These are phyloP conservation scores for Setaria viridis DNA, from an alignment of 202 grass and related monocot genomes.

Conservation along the genomic window DNA sequence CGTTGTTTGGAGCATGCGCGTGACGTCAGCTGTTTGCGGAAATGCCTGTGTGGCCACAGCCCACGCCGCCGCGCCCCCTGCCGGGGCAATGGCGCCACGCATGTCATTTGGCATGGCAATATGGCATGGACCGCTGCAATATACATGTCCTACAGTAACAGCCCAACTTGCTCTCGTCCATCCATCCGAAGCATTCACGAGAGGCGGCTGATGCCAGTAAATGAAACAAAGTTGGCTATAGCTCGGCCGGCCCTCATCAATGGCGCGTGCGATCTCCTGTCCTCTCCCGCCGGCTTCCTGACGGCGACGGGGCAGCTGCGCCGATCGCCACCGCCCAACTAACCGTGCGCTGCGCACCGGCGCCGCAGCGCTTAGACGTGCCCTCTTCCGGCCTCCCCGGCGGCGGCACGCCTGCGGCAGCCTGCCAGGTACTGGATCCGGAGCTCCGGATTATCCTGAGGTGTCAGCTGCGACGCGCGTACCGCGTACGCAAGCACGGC, in stretches of 20 bases:
- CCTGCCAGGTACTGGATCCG: neutral
- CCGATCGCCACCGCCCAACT: conserved; percentile 26
- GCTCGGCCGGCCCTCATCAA: neutral
- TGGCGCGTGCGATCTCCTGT: neutral
- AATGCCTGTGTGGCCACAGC: neutral
- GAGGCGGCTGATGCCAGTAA: conserved; percentile 33
- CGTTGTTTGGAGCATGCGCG: neutral
- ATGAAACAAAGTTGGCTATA: neutral
- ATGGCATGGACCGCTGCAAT: neutral
- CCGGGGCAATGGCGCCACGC: neutral
- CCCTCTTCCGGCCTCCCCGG: neutral
- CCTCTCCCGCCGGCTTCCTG: neutral
- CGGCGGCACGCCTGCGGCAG: neutral
- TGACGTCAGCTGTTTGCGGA: neutral
- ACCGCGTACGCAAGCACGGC: neutral
- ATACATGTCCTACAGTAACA: neutral
- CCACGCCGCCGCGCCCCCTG: neutral
- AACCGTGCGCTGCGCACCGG: neutral
- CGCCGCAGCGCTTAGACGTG: neutral
- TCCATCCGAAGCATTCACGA: conserved; percentile 11
- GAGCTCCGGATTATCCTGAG: neutral
- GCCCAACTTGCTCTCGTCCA: neutral
- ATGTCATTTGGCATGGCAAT: neutral
- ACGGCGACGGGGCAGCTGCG: conserved; percentile 12
- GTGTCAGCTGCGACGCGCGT: neutral